Evolutionary conservation across 306 rosid species (phyloP), one percentile per base, ranked within the genome.

Genomic region (Neltuma alba): DNA sequence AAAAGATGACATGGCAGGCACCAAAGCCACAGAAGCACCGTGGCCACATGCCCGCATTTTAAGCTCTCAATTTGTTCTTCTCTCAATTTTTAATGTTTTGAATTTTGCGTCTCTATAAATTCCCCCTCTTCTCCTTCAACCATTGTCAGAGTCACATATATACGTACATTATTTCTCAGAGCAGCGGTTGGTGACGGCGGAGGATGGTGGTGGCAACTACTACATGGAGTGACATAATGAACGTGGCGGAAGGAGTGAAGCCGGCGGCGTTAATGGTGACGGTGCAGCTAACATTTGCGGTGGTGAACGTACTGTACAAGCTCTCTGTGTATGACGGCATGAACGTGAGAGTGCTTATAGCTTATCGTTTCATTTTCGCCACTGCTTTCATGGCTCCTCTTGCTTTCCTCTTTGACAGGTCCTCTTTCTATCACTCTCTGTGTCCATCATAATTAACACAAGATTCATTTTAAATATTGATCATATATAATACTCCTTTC

Each of bases 281-380:
- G 14, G 87, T 83, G 75, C 96, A 91, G 78, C 0, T 87, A 2
- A 45, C 86, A 31, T 86, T 60, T 41, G 88, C 90, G 0, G 89
- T 84, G 47, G 81, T 88, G 25, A 93, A 91, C 40, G 74, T 93
- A 21, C 66, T 91, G 14, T 93, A 89, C 89, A 91, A 91, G 76
- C 54, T 91, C 2, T 89, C 87, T 0, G 75, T 71, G 0, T 73
- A 81, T 2, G 93, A 88, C 70, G 98, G 93, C 76, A 93, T 93
- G 97, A 89, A 67, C 74, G 5, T 84, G 9, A 84, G 79, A 71
- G 45, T 89, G 4, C 48, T 91, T 10, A 72, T 85, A 38, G 98
- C 98, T 37, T 93, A 89, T 47, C 94, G 93, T 21, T 84, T 85
- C 37, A 1, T 86, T 13, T 91, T 93, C 9, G 90, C 89, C 0